A percentile compares a stretch with the other conserved stretches of the same genome.
phyloP scores from a whole-genome alignment of 495 filamentous ascomycete genomes.

The Bacidia rubella region DNA sequence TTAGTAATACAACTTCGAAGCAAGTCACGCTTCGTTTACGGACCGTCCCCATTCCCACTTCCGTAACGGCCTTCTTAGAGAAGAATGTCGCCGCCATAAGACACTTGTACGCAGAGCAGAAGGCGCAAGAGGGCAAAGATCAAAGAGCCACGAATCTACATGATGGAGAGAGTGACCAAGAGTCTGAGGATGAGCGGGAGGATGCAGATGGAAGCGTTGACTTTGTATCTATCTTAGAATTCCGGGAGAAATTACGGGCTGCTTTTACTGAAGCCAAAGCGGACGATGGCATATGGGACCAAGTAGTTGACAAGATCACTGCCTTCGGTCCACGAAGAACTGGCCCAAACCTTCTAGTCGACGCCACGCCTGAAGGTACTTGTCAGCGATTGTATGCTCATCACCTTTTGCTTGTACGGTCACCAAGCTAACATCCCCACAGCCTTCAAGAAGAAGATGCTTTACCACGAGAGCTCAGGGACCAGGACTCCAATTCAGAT shows the following conservation, averaged over 20 bases:
- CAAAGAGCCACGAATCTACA: conserved; percentile 25
- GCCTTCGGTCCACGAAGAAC: conserved; percentile 78
- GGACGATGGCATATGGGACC: conserved; percentile 62
- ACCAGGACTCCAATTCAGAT: conserved; percentile 24
- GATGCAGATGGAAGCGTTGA: conserved; percentile 31
- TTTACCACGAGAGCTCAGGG: not conserved
- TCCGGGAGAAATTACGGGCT: conserved; percentile 55
- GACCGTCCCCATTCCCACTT: conserved; percentile 64
- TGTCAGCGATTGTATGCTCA: conserved; percentile 59
- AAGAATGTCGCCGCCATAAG: conserved; percentile 72
- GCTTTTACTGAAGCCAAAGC: conserved; percentile 49
- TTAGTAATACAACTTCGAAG: conserved; percentile 65
- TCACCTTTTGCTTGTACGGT: too few relatives aligned
- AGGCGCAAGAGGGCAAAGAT: conserved; percentile 24
- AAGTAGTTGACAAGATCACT: conserved; percentile 64
- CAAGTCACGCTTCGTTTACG: conserved; percentile 66
- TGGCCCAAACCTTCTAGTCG: conserved; percentile 84
- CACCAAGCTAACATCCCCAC: too few relatives aligned
- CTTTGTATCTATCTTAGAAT: conserved; percentile 54
- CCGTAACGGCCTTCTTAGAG: conserved; percentile 72
- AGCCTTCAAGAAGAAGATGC: conserved; percentile 12
- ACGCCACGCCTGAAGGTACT: conserved; percentile 57
- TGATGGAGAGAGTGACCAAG: conserved; percentile 17
- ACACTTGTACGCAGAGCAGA: conserved; percentile 56
- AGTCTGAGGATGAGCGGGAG: conserved; percentile 25